Conservation (phyloP, 2,329 filamentous ascomycete genomes). For the Fusarium pseudocircinatum region DNA sequence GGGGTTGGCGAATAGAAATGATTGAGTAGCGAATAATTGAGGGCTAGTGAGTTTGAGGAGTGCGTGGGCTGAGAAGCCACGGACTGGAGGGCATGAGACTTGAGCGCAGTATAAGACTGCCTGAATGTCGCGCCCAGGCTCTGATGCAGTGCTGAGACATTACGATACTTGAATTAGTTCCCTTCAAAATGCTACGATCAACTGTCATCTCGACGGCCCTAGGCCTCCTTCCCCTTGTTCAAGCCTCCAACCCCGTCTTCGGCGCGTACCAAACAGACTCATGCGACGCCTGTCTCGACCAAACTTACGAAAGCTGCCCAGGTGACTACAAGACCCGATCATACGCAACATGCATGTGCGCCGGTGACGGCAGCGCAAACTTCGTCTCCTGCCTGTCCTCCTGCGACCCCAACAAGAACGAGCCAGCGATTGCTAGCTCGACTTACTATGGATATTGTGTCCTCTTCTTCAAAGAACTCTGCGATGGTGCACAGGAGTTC, state of each 20-base stretch:
- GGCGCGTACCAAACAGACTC: not conserved
- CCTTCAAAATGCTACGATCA: not conserved
- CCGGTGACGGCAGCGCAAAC: not conserved
- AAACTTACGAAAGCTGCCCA: not conserved
- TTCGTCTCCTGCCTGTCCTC: not conserved
- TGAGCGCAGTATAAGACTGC: not conserved
- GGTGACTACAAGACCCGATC: not conserved
- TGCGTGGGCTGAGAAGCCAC: not conserved
- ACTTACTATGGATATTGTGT: not conserved
- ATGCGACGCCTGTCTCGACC: not conserved
- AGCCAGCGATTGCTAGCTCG: not conserved
- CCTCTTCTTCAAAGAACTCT: not conserved
- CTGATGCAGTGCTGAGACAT: too few relatives aligned
- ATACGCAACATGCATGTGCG: conserved; percentile 2
- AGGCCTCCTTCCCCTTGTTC: not conserved
- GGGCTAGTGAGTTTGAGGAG: not conserved
- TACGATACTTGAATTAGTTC: fast-evolving
- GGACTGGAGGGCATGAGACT: too few relatives aligned
- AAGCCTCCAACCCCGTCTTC: not conserved
- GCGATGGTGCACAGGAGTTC: not conserved
- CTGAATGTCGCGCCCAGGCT: fast-evolving
- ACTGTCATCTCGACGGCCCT: not conserved
- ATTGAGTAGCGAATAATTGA: not conserved
- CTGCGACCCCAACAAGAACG: not conserved
- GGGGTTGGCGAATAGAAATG: not conserved